phyloP scores from a whole-genome alignment of 2,329 filamentous ascomycete species.

The Ophiostoma ulmi region DNA sequence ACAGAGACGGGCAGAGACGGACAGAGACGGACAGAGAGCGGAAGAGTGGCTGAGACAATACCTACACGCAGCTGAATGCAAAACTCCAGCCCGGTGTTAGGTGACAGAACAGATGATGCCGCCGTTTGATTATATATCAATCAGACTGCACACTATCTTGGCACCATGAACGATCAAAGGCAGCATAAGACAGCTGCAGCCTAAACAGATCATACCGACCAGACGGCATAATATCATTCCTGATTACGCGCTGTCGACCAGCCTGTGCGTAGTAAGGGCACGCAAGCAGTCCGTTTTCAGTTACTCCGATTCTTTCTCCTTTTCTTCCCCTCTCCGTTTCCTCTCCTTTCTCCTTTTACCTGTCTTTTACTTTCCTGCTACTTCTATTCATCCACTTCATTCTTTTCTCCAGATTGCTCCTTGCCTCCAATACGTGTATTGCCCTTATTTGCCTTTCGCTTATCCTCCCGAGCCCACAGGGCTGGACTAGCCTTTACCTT shows the following conservation, averaged over 20 bases:
- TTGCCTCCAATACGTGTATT: slow-evolving; percentile 3
- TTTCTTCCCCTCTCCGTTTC: not conserved
- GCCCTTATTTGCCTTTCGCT: not conserved
- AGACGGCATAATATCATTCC: not conserved
- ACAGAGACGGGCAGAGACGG: not conserved
- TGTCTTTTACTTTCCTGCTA: not conserved
- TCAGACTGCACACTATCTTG: not conserved
- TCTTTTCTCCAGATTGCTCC: not conserved
- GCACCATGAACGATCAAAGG: not conserved
- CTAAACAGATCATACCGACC: not conserved
- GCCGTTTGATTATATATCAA: not conserved
- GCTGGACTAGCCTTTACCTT: not conserved
- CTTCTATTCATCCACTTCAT: not conserved
- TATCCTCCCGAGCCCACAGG: not conserved
- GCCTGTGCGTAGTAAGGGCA: not conserved
- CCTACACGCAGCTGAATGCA: not conserved
- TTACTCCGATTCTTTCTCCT: not conserved
- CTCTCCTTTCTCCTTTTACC: not conserved
- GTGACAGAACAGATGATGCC: not conserved
- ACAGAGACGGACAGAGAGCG: not conserved
- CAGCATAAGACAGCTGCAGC: not conserved
- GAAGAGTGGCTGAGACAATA: not conserved
- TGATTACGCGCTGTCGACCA: not conserved
- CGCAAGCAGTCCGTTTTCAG: not conserved
- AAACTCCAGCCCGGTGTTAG: too few species aligned